phyloP scores from a whole-genome alignment of 495 filamentous ascomycete species.

The Xylaria cubensis region DNA sequence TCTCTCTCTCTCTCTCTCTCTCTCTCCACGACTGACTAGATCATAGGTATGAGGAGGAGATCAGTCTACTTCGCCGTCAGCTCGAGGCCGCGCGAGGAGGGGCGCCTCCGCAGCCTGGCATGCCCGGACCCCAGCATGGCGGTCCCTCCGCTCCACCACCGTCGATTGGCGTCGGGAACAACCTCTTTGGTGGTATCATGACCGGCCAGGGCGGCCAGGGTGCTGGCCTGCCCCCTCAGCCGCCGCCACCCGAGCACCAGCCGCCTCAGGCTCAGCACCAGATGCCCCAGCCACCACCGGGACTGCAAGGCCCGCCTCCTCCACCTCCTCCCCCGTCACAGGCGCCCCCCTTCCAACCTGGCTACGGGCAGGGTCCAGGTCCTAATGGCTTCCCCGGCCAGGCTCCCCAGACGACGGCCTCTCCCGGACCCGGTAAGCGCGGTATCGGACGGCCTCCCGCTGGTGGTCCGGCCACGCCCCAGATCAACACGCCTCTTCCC shows the following conservation, averaged over 20 bases:
- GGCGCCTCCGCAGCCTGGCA: conserved; percentile 60
- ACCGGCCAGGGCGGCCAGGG: conserved; percentile 85
- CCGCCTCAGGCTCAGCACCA: conserved; percentile 59
- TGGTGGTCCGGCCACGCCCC: conserved; percentile 84
- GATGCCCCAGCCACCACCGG: conserved; percentile 69
- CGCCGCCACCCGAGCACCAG: conserved; percentile 65
- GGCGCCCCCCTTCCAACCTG: conserved; percentile 57
- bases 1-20: too few species aligned
- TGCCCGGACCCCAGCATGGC: conserved; percentile 74
- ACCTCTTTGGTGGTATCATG: conserved; percentile 96
- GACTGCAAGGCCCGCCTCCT: conserved; percentile 67
- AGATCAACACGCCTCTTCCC: conserved; percentile 80
- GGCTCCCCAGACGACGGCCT: conserved; percentile 83
- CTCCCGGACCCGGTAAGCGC: conserved; percentile 76
- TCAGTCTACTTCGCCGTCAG: conserved; percentile 82
- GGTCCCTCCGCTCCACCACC: conserved; percentile 85
- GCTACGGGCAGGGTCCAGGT: conserved; percentile 58
- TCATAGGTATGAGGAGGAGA: conserved; percentile 89
- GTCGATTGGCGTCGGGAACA: conserved; percentile 88
- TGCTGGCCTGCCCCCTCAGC: conserved; percentile 84
- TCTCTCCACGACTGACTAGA: neutral
- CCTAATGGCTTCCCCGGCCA: conserved; percentile 62
- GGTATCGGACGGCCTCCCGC: conserved; percentile 62
- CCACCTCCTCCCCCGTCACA: conserved; percentile 61
- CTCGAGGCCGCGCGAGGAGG: conserved; percentile 79